Percentiles rank a stretch among this genome's conserved stretches.
Evolutionary conservation across 257 asterid species (phyloP).

Genomic region (Solanum etuberosum): DNA sequence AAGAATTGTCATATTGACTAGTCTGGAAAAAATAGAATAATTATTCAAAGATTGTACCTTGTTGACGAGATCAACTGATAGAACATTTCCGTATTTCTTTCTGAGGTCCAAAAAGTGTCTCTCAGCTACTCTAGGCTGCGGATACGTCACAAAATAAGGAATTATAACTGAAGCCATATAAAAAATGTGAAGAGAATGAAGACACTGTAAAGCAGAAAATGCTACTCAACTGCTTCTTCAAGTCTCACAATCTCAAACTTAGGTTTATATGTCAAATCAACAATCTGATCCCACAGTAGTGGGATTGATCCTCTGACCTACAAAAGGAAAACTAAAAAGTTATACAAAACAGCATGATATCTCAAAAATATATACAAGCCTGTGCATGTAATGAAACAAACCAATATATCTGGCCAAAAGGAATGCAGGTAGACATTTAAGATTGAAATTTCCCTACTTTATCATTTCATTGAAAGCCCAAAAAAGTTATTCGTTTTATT

Average conservation of each 20-base stretch:
- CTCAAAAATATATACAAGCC: neutral
- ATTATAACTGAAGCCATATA: neutral
- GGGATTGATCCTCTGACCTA: conserved; percentile 98
- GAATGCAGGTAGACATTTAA: neutral
- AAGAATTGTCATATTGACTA: neutral
- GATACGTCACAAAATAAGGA: conserved; percentile 7
- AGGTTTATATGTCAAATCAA: conserved; percentile 90
- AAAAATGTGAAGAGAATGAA: neutral
- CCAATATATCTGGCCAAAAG: neutral
- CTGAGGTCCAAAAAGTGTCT: conserved; percentile 73
- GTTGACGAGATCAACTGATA: conserved; percentile 71
- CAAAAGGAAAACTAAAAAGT: conserved; percentile 3
- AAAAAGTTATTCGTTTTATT: neutral
- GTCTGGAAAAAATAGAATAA: neutral
- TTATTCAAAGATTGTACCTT: conserved; percentile 28
- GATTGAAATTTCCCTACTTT: neutral
- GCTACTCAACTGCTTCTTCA: conserved; percentile 62
- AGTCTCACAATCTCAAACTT: conserved; percentile 46
- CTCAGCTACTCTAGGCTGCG: conserved; percentile 73
- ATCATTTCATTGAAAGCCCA: neutral
- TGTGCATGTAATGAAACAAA: neutral
- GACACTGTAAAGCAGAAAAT: conserved; percentile 7
- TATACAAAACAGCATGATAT: neutral
- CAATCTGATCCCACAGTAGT: conserved; percentile 89
- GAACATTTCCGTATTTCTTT: conserved; percentile 81